A percentile compares a stretch with the other conserved stretches of the same genome.
These are phyloP conservation scores for Suillus weaverae DNA, from an alignment of 768 basidiomycete genomes.

Conservation along the genomic window DNA sequence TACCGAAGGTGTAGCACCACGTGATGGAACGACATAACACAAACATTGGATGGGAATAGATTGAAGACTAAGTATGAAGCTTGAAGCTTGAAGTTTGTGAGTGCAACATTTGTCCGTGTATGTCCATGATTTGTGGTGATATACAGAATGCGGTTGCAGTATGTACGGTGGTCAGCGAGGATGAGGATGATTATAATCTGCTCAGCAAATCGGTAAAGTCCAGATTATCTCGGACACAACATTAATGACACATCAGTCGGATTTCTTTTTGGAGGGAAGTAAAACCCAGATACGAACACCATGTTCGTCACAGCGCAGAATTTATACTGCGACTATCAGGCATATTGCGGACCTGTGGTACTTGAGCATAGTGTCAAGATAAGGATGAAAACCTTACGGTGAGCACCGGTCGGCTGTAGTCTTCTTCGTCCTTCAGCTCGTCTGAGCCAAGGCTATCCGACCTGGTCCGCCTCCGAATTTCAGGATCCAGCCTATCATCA, in stretches of 20 bases:
- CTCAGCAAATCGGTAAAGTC: conserved; percentile 15
- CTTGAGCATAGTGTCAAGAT: conserved; percentile 13
- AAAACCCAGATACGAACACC: conserved; percentile 4
- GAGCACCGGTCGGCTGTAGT: conserved; percentile 56
- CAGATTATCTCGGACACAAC: conserved; percentile 1
- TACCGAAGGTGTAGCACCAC: background rate
- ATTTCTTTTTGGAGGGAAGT: conserved; percentile 8
- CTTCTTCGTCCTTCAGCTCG: conserved; percentile 48
- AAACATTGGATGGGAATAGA: conserved; percentile 11
- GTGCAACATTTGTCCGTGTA: conserved; percentile 11
- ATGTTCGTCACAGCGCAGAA: conserved; percentile 19
- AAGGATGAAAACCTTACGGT: conserved; percentile 38
- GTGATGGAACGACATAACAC: conserved; percentile 7
- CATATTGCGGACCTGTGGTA: conserved; percentile 53
- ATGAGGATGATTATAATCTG: conserved; percentile 18
- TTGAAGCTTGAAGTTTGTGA: background rate
- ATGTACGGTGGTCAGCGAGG: conserved; percentile 9
- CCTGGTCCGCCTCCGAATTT: conserved; percentile 20
- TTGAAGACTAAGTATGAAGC: conserved; percentile 9
- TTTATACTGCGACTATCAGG: conserved; percentile 43
- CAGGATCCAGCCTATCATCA: conserved; percentile 24
- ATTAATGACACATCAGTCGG: conserved; percentile 1
- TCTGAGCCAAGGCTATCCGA: conserved; percentile 23
- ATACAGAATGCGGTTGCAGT: conserved; percentile 17
- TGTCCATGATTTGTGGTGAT: conserved; percentile 20